A percentile compares a stretch with the other conserved stretches of the same genome.
Conservation (phyloP, 1,284 basidiomycete genomes). For the Termitomyces sp. region DNA sequence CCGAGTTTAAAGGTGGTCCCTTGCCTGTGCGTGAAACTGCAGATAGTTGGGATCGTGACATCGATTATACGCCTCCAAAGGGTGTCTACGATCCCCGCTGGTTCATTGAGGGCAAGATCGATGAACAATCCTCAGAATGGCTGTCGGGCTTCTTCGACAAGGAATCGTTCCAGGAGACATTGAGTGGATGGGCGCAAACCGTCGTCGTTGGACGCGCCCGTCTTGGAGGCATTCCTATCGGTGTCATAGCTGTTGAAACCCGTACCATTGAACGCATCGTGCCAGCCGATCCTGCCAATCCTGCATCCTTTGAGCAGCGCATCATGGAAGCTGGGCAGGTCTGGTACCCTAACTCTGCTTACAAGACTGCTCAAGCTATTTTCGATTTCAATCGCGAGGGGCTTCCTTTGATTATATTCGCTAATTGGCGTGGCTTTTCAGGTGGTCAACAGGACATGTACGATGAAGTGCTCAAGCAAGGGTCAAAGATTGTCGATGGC, state of each 20-base stretch:
- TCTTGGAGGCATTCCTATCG: conserved; percentile 94
- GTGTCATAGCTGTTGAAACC: conserved; percentile 97
- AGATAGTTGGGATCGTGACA: conserved; percentile 91
- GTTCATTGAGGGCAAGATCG: conserved; percentile 92
- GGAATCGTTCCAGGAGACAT: conserved; percentile 93
- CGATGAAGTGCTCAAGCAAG: conserved; percentile 91
- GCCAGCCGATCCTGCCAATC: conserved; percentile 98
- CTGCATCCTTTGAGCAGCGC: conserved; percentile 93
- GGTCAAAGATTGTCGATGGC: conserved; percentile 97
- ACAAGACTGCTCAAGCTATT: conserved; percentile 99
- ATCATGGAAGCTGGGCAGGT: conserved; percentile 99
- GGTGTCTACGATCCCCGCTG: conserved; percentile 96
- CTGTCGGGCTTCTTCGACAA: conserved; percentile 94
- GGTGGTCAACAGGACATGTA: conserved; percentile 99
- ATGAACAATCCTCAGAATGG: conserved; percentile 77
- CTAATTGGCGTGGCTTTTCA: conserved; percentile 99
- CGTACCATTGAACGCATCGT: conserved; percentile 96
- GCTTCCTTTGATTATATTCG: conserved; percentile 96
- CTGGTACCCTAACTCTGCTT: conserved; percentile 99
- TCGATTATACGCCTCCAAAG: conserved; percentile 89
- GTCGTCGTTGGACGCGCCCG: conserved; percentile 95
- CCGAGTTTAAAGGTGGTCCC: conserved; percentile 71
- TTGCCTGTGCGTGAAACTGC: conserved; percentile 70
- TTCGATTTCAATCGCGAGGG: conserved; percentile 98
- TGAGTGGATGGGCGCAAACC: conserved; percentile 98